Evolutionary conservation across 2,329 filamentous ascomycete genomes (phyloP), one percentile per base, ranked within the genome.

Genomic region (Diplodia seriata): DNA sequence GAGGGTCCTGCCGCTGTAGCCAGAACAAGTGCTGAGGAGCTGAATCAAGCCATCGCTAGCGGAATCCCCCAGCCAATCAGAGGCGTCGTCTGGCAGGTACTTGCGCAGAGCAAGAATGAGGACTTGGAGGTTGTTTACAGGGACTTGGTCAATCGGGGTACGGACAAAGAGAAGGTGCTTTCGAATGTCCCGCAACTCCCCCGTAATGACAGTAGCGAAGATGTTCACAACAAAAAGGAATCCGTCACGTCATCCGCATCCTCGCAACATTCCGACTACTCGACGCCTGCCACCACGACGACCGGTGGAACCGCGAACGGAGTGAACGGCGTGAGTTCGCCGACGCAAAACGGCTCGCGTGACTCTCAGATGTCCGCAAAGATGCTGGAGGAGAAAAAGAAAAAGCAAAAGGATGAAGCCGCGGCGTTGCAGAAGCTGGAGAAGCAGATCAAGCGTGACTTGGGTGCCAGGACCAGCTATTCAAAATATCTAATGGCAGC

Each of bases 31-130:
- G 86, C 94, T 0, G 92, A 96, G 74, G 94, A 97, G 77, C 83
- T 99, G 68, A 97, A 94, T 76, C 88, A 86, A 71, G 94, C 95
- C 26, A 97, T 99, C 73, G 92, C 94, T 61, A 91, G 90, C 49
- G 95, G 95, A 38, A 99, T 99, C 68, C 95, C 95, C 1, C 93
- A 90, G 72, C 94, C 94, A 3, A 97, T 99, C 70, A 90, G 95
- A 68, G 96, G 95, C n/a, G 95, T 99, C 2, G 94, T 99, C 62
- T 99, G 95, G 95, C 95, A 99, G 80, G 94, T 98, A 8, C 83
- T 99, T 70, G 93, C 95, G 3, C 93, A 97, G 76, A 97, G 94
- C 81, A 97, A 97, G 79, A 97, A 93, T 73, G 91, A 94, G 69
- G 93, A 96, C 54, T 82, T 99, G 20, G 95, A 99, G 79, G 81